Conservation (phyloP, 1,139 yeast species). For the Tardiomyces depauwii region DNA sequence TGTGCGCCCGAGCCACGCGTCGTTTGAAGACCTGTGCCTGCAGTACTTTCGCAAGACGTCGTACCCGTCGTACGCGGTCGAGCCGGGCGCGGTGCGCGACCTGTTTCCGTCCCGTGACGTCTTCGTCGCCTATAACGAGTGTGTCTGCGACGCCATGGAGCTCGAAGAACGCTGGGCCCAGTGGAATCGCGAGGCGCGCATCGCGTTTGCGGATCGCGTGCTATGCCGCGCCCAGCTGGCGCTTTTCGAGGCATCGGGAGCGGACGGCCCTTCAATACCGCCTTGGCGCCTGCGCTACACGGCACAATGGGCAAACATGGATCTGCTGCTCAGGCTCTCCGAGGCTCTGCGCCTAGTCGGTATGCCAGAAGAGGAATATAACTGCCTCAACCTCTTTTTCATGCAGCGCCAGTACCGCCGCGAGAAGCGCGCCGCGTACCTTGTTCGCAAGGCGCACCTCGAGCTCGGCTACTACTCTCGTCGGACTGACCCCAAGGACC, state of each 20-base stretch:
- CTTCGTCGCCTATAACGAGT: neutral
- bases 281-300: neutral
- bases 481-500: constrained; percentile 8
- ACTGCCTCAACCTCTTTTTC: constrained; percentile 14
- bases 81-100: neutral
- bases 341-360: constrained; percentile 9
- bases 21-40: neutral
- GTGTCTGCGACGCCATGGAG: neutral
- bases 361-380: constrained; percentile 10
- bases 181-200: neutral
- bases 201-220: constrained; percentile 1
- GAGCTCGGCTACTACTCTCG: constrained; percentile 12
- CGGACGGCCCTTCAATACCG: constrained; percentile 8
- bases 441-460: constrained; percentile 18
- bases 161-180: neutral
- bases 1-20: neutral
- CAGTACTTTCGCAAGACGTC: neutral
- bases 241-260: constrained; percentile 7
- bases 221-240: constrained; percentile 3
- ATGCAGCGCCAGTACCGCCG: constrained; percentile 13
- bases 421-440: constrained; percentile 14
- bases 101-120: neutral
- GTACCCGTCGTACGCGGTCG: neutral
- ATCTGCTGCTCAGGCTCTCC: constrained; percentile 6
- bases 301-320: neutral